Evolutionary conservation across 2,329 filamentous ascomycete genomes (phyloP).

Genomic region (Boeremia exigua): DNA sequence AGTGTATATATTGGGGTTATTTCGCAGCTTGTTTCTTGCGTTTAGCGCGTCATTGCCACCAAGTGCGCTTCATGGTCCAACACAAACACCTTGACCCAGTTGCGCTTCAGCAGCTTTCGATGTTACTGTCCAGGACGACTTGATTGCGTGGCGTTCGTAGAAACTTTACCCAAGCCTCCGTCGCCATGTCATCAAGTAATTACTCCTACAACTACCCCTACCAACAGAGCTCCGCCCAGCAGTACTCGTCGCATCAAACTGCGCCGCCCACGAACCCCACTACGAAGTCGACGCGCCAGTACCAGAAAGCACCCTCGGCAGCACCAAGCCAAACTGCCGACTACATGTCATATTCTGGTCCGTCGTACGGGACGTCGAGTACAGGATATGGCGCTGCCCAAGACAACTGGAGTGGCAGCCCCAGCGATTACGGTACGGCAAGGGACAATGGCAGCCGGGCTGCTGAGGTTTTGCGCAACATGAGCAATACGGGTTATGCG

Average conservation of each 20-base stretch:
- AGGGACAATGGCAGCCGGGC: slow-evolving; percentile 38
- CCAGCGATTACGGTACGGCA: slow-evolving; percentile 29
- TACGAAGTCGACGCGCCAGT: slow-evolving; percentile 34
- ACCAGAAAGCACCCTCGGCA: slow-evolving; percentile 26
- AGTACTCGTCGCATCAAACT: slow-evolving; percentile 37
- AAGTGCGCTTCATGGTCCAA: background rate
- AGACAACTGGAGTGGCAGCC: slow-evolving; percentile 29
- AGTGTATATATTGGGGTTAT: background rate
- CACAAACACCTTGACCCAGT: background rate
- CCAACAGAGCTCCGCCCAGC: slow-evolving; percentile 35
- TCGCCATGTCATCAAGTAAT: slow-evolving; percentile 35
- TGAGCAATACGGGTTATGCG: slow-evolving; percentile 41
- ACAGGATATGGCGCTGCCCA: slow-evolving; percentile 30
- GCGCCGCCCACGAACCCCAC: slow-evolving; percentile 31
- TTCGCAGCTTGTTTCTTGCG: fast-evolving
- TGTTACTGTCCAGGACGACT: background rate
- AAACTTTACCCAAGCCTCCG: background rate
- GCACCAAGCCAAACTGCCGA: slow-evolving; percentile 32
- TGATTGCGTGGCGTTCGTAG: slow-evolving; percentile 6
- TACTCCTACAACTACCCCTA: slow-evolving; percentile 39
- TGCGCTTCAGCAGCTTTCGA: background rate
- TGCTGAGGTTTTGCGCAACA: slow-evolving; percentile 42
- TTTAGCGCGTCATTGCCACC: background rate
- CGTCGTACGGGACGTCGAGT: slow-evolving; percentile 29
- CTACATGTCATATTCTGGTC: slow-evolving; percentile 35